A percentile compares a stretch with the other conserved stretches of the same genome.
Conservation (phyloP, 495 filamentous ascomycete genomes). For the Penicillium mononematosum region DNA sequence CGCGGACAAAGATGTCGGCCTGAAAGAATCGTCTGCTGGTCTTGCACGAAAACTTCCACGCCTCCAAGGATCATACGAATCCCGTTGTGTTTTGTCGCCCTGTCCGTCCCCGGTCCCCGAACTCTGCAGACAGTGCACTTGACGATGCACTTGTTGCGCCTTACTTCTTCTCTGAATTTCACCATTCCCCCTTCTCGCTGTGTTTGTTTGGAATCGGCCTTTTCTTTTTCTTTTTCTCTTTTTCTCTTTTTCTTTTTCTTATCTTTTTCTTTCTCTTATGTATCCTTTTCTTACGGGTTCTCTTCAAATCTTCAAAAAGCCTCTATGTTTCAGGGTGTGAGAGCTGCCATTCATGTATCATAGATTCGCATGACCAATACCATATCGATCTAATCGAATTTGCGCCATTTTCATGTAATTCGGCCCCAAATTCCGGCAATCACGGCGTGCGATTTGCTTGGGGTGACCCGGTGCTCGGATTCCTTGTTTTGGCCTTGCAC, state of each 20-base stretch:
- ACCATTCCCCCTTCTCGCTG: constrained; percentile 12
- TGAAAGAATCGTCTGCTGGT: constrained; percentile 41
- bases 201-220: constrained; percentile 19
- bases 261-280: constrained; percentile 21
- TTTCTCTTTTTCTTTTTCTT: constrained; percentile 23
- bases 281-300: constrained; percentile 32
- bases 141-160: constrained; percentile 25
- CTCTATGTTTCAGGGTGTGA: constrained; percentile 17
- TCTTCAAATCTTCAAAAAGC: constrained; percentile 26
- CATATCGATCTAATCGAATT: constrained; percentile 24
- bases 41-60: constrained; percentile 39
- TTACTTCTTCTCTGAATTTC: constrained; percentile 25
- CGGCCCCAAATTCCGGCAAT: background rate
- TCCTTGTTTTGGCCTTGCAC: constrained; percentile 3
- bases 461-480: background rate
- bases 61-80: constrained; percentile 14
- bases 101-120: constrained; percentile 29
- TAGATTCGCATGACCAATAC: constrained; percentile 36
- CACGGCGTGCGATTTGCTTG: background rate
- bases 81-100: constrained; percentile 12
- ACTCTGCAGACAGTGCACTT: constrained; percentile 14
- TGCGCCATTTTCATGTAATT: background rate
- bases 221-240: constrained; percentile 8
- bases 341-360: constrained; percentile 39
- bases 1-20: constrained; percentile 21